Evolutionary conservation across 2,329 filamentous ascomycete genomes (phyloP), one percentile per base, ranked within the genome.

Genomic region (Fusarium heterosporum): DNA sequence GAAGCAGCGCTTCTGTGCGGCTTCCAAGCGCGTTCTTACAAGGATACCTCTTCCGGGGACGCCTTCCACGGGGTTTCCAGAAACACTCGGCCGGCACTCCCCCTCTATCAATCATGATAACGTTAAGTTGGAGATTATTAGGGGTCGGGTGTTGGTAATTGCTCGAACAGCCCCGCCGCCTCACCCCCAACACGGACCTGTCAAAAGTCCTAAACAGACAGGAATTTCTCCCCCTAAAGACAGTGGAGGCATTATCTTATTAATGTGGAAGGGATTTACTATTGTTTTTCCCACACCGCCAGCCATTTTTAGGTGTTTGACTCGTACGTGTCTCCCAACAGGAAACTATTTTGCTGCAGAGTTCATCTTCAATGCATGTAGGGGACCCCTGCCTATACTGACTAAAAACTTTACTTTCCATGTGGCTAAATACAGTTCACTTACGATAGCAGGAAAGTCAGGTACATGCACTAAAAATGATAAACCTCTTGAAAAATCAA

Each of bases 11-110:
- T 69, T 66, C 61, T 61, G 47, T 55, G 54, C 63, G 57, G 59
- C 69, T 73, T 73, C 65, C 55, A 66, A 59, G 60, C 53, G 57
- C 52, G 32, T 73, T 68, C 68, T 54, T 66, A 55, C 71, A 72
- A 72, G 71, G 71, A 54, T 73, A 16, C 14, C 48, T 14, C 25
- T 26, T 47, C 42, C 32, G 34, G 17, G 49, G 55, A 9, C 22
- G 28, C 30, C 54, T 73, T 72, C 70, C 34, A 62, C 42, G 43
- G 40, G 36, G 30, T 43, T 73, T 73, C 71, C 51, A 72, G 71
- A 73, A 73, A 61, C 55, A 68, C 58, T 70, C 70, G 63, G 70
- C 61, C 60, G 63, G 61, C 54, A 68, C 45, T 43, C 61, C 51
- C 51, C 32, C 9, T 25, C 41, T 22, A 53, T 36, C 50, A 22